These are phyloP conservation scores for Sherardia arvensis DNA, from an alignment of 257 asterid species.

Conservation along the genomic window DNA sequence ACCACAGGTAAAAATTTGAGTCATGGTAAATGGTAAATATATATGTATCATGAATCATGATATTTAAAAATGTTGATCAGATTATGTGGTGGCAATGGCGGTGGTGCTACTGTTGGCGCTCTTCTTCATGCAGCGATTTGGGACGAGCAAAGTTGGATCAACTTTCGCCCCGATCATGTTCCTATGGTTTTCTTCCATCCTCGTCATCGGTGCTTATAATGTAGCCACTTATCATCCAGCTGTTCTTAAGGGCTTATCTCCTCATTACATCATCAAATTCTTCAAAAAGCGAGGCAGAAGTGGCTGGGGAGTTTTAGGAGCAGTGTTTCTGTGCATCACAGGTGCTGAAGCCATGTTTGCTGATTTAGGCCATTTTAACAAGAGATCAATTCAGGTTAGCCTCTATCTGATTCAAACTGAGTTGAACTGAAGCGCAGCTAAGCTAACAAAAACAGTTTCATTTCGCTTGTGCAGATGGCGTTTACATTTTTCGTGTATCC, in stretches of 20 bases:
- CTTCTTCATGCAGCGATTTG: conserved; percentile 18
- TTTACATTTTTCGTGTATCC: conserved; percentile 17
- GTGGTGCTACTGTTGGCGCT: conserved; percentile 13
- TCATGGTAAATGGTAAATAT: neutral
- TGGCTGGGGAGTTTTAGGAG: conserved; percentile 25
- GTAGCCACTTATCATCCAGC: conserved; percentile 14
- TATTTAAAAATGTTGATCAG: conserved; percentile 12
- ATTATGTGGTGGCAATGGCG: conserved; percentile 17
- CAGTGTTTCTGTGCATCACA: conserved; percentile 20
- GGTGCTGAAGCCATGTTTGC: conserved; percentile 32
- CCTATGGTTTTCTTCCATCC: conserved; percentile 18
- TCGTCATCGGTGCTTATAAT: conserved; percentile 18
- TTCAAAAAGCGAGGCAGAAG: conserved; percentile 4
- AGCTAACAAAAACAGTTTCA: neutral
- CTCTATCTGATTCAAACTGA: neutral
- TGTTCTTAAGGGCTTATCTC: conserved; percentile 19
- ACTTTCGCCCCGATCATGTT: conserved; percentile 25
- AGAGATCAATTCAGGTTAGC: conserved; percentile 18
- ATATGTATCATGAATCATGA: neutral
- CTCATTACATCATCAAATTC: conserved; percentile 18
- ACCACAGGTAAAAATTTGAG: conserved; percentile 8
- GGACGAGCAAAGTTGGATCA: conserved; percentile 27
- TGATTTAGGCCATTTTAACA: conserved; percentile 27
- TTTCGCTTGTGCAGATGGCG: conserved; percentile 6
- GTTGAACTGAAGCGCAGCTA: neutral